Evolutionary conservation across 257 asterid species (phyloP).

Genomic region (Solanum bulbocastanum): DNA sequence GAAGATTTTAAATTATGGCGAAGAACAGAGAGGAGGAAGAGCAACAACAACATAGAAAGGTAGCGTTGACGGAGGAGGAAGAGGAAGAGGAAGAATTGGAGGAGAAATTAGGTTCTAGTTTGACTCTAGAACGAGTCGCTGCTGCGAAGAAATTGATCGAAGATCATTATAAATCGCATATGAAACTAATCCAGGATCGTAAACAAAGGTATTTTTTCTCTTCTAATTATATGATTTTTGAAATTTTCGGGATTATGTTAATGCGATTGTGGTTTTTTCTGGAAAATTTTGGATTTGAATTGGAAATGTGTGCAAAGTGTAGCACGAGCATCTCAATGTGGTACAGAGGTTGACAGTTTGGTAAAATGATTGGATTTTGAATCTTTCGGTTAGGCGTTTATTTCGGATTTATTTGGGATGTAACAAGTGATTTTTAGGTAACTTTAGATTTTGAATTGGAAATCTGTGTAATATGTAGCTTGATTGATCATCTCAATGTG

Average conservation of each 20-base stretch:
- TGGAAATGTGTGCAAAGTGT: not conserved
- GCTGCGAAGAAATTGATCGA: slow-evolving; percentile 81
- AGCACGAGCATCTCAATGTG: not conserved
- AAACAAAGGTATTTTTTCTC: slow-evolving; percentile 4
- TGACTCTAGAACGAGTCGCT: slow-evolving; percentile 70
- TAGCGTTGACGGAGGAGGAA: slow-evolving; percentile 11
- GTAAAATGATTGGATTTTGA: not conserved
- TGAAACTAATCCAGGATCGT: slow-evolving; percentile 59
- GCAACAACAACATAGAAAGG: not conserved
- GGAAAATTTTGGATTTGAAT: not conserved
- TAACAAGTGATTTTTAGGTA: not conserved
- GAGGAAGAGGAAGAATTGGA: slow-evolving; percentile 32
- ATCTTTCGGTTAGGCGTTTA: not conserved
- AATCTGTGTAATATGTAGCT: not conserved
- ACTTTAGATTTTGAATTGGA: not conserved
- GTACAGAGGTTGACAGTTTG: not conserved
- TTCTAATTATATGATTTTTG: not conserved
- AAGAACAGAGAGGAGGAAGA: slow-evolving; percentile 15
- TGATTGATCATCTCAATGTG: not conserved
- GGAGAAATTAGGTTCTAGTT: slow-evolving; percentile 37
- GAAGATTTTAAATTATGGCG: not conserved
- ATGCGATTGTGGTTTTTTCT: not conserved
- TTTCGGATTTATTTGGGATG: not conserved
- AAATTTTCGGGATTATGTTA: not conserved
- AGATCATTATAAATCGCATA: slow-evolving; percentile 57